Evolutionary conservation across 345 rosid genomes (phyloP).

Genomic region (Alliaria petiolata): DNA sequence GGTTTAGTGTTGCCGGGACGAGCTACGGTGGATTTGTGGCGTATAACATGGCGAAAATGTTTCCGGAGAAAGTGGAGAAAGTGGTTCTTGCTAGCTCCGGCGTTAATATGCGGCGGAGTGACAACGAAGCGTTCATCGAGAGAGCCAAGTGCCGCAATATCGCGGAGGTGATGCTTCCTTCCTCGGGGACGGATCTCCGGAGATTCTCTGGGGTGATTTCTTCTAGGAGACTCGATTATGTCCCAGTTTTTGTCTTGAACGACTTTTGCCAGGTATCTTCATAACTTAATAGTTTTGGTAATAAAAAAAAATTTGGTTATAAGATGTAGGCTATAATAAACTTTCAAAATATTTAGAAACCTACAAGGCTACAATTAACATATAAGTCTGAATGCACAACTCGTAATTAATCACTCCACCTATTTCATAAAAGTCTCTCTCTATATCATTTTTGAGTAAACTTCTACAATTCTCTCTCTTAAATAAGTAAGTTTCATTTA

Average conservation of each 20-base stretch:
- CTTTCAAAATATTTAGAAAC: too few relatives aligned
- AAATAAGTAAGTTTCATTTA: too few relatives aligned
- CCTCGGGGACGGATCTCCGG: slow-evolving; percentile 44
- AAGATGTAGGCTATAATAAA: too few relatives aligned
- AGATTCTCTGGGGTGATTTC: slow-evolving; percentile 41
- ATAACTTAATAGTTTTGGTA: too few relatives aligned
- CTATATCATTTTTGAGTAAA: too few relatives aligned
- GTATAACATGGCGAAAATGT: slow-evolving; percentile 64
- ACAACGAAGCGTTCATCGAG: slow-evolving; percentile 45
- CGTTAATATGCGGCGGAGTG: slow-evolving; percentile 47
- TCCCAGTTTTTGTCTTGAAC: slow-evolving; percentile 61
- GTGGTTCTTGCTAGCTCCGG: slow-evolving; percentile 89
- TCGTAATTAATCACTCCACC: too few relatives aligned
- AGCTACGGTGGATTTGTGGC: slow-evolving; percentile 93
- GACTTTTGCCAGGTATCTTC: slow-evolving; percentile 47
- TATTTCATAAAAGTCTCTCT: too few relatives aligned
- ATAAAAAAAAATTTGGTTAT: too few relatives aligned
- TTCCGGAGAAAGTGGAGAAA: slow-evolving; percentile 68
- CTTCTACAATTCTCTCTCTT: too few relatives aligned
- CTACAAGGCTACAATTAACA: too few relatives aligned
- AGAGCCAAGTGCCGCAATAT: slow-evolving; percentile 38
- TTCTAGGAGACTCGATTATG: slow-evolving; percentile 26
- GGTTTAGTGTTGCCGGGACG: slow-evolving; percentile 59
- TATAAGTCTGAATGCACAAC: too few relatives aligned
- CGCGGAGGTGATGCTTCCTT: slow-evolving; percentile 66